Percentiles rank a stretch among this genome's conserved stretches.
Conservation (phyloP, 306 rosid genomes). For the Pyrus pyrifolia region DNA sequence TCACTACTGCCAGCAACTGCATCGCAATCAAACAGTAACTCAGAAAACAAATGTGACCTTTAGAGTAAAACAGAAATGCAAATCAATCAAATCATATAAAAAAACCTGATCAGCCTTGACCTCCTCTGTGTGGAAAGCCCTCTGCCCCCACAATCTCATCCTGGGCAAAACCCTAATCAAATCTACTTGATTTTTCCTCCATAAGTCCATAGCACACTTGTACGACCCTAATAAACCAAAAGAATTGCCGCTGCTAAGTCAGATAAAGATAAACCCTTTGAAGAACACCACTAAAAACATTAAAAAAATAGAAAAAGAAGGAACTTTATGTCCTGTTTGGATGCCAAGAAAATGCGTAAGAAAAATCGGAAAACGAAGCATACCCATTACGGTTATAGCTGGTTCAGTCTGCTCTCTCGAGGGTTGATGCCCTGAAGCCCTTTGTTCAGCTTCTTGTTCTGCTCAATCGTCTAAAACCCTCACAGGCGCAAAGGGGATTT, state of each 20-base stretch:
- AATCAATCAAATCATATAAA: background rate
- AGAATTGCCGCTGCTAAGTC: background rate
- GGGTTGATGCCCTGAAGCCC: background rate
- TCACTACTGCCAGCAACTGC: slow-evolving; percentile 26
- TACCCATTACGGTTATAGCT: background rate
- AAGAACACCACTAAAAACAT: background rate
- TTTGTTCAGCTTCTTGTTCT: background rate
- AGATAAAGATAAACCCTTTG: slow-evolving; percentile 5
- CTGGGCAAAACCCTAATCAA: slow-evolving; percentile 20
- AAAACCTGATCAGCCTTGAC: slow-evolving; percentile 9
- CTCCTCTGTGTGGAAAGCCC: slow-evolving; percentile 8
- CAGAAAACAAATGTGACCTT: background rate
- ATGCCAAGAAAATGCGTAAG: background rate
- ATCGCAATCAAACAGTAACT: slow-evolving; percentile 6
- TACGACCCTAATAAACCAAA: slow-evolving; percentile 22
- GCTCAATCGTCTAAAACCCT: background rate
- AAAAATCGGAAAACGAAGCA: background rate
- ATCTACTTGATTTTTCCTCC: slow-evolving; percentile 23
- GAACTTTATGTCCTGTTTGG: background rate
- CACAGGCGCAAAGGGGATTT: background rate
- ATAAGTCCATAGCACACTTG: slow-evolving; percentile 22
- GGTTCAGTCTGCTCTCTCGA: background rate
- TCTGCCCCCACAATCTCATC: slow-evolving; percentile 7
- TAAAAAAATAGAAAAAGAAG: background rate
- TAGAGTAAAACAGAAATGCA: background rate